Evolutionary conservation across 2,329 filamentous ascomycete species (phyloP).

Genomic region (Fusarium ambrosium): DNA sequence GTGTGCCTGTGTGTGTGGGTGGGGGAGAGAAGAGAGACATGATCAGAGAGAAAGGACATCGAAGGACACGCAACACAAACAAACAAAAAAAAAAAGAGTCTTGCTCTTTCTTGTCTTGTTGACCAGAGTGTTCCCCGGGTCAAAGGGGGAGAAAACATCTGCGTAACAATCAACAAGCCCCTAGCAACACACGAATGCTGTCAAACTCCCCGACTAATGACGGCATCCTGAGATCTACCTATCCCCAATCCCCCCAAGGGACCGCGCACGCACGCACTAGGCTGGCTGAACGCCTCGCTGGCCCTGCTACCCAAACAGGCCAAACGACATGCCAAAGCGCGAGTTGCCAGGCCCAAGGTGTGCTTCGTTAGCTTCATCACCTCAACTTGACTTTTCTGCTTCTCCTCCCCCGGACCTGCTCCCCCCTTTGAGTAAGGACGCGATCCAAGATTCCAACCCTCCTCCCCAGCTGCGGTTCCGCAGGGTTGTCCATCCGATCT

Average conservation of each 20-base stretch:
- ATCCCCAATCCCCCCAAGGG: slow-evolving; percentile 22
- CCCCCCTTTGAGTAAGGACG: slow-evolving; percentile 1
- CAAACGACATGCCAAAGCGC: slow-evolving; percentile 4
- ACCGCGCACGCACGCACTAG: slow-evolving; percentile 2
- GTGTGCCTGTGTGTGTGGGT: background rate
- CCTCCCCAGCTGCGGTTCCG: slow-evolving; percentile 35
- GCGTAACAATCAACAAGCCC: background rate
- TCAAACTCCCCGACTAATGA: slow-evolving; percentile 41
- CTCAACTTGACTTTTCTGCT: background rate
- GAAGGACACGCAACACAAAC: background rate
- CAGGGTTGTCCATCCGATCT: slow-evolving; percentile 21
- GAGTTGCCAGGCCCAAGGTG: slow-evolving; percentile 1
- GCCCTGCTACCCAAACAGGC: slow-evolving; percentile 7
- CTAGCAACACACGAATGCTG: background rate
- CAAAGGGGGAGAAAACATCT: background rate
- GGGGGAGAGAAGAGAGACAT: slow-evolving; percentile 1
- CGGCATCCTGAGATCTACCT: slow-evolving; percentile 42
- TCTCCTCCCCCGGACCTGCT: background rate
- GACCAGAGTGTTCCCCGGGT: background rate
- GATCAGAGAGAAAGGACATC: background rate
- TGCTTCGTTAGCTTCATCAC: slow-evolving; percentile 1
- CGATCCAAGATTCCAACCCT: slow-evolving; percentile 5
- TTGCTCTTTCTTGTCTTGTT: background rate
- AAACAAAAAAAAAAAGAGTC: background rate
- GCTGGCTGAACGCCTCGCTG: slow-evolving; percentile 11